Conservation (phyloP, 2,329 filamentous ascomycete species). For the Neopestalotiopsis sp. region DNA sequence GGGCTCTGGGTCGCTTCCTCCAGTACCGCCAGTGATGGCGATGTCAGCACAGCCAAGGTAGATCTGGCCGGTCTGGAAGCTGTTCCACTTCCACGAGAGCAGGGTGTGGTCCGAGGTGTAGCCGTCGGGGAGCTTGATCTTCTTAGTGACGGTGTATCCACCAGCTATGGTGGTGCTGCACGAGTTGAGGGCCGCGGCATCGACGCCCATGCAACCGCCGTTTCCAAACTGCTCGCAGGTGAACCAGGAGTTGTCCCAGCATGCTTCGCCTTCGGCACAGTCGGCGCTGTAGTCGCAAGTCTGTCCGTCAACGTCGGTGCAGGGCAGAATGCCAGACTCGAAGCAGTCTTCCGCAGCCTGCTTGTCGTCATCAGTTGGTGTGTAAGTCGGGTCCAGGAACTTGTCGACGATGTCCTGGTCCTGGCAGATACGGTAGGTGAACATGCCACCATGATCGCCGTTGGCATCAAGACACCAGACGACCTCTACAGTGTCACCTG, state of each 20-base stretch:
- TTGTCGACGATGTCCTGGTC: slow-evolving; percentile 56
- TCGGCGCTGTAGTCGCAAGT: slow-evolving; percentile 53
- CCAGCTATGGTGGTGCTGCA: slow-evolving; percentile 58
- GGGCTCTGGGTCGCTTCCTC: slow-evolving; percentile 47
- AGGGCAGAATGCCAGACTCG: slow-evolving; percentile 49
- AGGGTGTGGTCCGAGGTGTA: slow-evolving; percentile 55
- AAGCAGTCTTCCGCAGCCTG: slow-evolving; percentile 59
- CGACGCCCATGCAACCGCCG: slow-evolving; percentile 50
- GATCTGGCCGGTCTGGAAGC: slow-evolving; percentile 58
- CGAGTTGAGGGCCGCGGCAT: slow-evolving; percentile 45
- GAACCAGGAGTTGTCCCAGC: slow-evolving; percentile 59
- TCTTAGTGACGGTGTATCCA: slow-evolving; percentile 57
- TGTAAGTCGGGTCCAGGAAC: slow-evolving; percentile 50
- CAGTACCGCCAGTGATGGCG: slow-evolving; percentile 38
- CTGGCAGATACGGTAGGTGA: slow-evolving; percentile 58
- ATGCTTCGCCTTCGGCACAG: slow-evolving; percentile 47
- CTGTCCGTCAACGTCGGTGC: slow-evolving; percentile 56
- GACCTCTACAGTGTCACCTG: slow-evolving; percentile 52
- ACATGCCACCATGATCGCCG: slow-evolving; percentile 63
- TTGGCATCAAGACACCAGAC: slow-evolving; percentile 63
- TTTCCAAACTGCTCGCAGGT: slow-evolving; percentile 53
- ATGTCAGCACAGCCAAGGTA: slow-evolving; percentile 60
- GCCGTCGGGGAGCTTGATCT: slow-evolving; percentile 51
- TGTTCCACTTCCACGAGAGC: slow-evolving; percentile 59
- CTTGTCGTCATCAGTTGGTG: slow-evolving; percentile 57